These are phyloP conservation scores for Coemansia sp. DNA, from an alignment of 192 early-diverging fungal genomes.

Conservation along the genomic window DNA sequence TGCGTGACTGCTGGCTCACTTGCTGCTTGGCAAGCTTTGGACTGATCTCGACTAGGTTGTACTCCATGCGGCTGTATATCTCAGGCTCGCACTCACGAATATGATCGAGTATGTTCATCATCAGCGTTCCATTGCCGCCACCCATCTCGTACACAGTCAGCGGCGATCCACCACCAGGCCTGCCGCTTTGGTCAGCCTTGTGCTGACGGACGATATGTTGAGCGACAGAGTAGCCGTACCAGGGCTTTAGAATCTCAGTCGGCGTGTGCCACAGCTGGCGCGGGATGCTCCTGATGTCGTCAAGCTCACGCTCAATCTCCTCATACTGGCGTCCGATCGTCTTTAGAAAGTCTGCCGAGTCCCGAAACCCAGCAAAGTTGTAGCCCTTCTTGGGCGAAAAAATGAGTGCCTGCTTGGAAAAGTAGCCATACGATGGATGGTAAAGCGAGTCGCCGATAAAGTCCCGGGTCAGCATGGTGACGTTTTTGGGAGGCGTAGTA, in stretches of 20 bases:
- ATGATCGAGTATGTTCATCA: slow-evolving; percentile 91
- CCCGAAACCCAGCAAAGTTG: slow-evolving; percentile 66
- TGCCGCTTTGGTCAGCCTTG: slow-evolving; percentile 60
- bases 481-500: slow-evolving; percentile 56
- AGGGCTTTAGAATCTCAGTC: slow-evolving; percentile 90
- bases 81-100: slow-evolving; percentile 75
- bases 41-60: slow-evolving; percentile 94
- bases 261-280: slow-evolving; percentile 99
- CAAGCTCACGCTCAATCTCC: slow-evolving; percentile 78
- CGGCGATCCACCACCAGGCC: slow-evolving; percentile 34
- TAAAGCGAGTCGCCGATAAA: slow-evolving; percentile 97
- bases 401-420: slow-evolving; percentile 90
- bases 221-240: slow-evolving; percentile 92
- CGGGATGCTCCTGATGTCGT: slow-evolving; percentile 72
- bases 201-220: slow-evolving; percentile 84
- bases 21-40: slow-evolving; percentile 74
- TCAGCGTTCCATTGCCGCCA: slow-evolving; percentile 95
- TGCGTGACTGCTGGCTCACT: slow-evolving; percentile 53
- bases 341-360: slow-evolving; percentile 75
- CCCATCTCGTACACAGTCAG: slow-evolving; percentile 95
- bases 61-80: slow-evolving; percentile 78
- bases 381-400: slow-evolving; percentile 68
- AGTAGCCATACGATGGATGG: slow-evolving; percentile 96
- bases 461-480: slow-evolving; percentile 79
- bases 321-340: slow-evolving; percentile 75